Base-by-base conservation (phyloP, 768 basidiomycete species). In the Amanita brunnescens region DNA sequence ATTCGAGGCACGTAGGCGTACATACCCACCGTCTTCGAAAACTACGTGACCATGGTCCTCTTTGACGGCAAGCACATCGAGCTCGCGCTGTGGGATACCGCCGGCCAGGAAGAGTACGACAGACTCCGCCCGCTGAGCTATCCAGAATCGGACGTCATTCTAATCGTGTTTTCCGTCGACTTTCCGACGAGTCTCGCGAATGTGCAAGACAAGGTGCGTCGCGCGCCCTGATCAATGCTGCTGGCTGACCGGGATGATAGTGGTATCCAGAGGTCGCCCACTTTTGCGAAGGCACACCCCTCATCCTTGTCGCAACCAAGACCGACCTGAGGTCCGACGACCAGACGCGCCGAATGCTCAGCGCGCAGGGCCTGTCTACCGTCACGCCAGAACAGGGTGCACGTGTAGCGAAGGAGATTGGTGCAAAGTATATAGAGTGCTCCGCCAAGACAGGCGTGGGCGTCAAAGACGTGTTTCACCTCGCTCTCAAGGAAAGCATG, bases 1-100 rank as follows among this genome's bases (percentile, higher is more conserved):
- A 57, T 51, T 56, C 58, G 58, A 58, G 49, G 44, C 55, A 58
- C 54, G 37, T 62, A 95, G 91, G 81, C 89, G 29, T 93, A 94
- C 66, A 84, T 92, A 59, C 92, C 91, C 26, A 93, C 91, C 18
- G 91, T 94, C 8, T 94, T 94, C 64, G 91, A 94, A 67, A 93
- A 91, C 76, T 93, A 92, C 61, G 88, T 91, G 50, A 91, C 88
- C 10, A 83, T 87, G 56, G 86, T 93, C 33, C 73, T 81, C 44
- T 91, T 86, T 60, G 91, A 94, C 21, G 84, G 86, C 51, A 93
- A 92, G 68, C 73, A 88, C 16, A 83, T 99, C 55, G 91, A 96
- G 62, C 79, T 99, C 38, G 95, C 96, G n/a, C 75, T 99, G 14
- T 99, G 95, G 92, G 93, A 97, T 68, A 97, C 93, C 1, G 93